These are phyloP conservation scores for Skeletonema menzelii DNA, from an alignment of 108 stramenopile species.

Conservation along the genomic window DNA sequence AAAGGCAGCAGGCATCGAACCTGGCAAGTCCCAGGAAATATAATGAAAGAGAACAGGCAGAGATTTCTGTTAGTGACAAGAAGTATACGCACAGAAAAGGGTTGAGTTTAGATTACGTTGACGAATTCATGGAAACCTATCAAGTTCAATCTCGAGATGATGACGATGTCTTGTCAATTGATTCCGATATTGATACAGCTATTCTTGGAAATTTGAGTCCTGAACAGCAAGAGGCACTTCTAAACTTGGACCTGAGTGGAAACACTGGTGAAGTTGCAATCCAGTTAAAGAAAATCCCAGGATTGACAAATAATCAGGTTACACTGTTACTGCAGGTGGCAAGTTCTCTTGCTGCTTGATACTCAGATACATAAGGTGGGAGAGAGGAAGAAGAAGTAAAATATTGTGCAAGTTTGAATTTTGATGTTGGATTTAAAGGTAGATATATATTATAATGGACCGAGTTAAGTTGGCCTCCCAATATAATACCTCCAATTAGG, in stretches of 20 bases:
- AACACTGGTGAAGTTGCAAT: slow-evolving; percentile 32
- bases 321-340: slow-evolving; percentile 45
- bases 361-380: not conserved
- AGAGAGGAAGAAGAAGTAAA: not conserved
- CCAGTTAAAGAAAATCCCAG: slow-evolving; percentile 31
- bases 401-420: too few species aligned
- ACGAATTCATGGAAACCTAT: not conserved
- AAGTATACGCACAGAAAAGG: not conserved
- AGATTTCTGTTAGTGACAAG: slow-evolving; percentile 6
- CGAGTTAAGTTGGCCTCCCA: too few species aligned
- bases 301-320: slow-evolving; percentile 43
- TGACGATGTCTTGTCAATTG: slow-evolving; percentile 1
- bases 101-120: not conserved
- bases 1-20: not conserved
- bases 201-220: slow-evolving; percentile 35
- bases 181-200: slow-evolving; percentile 18
- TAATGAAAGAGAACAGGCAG: not conserved
- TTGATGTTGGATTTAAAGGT: too few species aligned
- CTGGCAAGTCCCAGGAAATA: not conserved
- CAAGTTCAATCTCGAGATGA: slow-evolving; percentile 31
- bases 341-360: slow-evolving; percentile 24
- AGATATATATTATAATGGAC: too few species aligned
- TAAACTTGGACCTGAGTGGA: slow-evolving; percentile 39
- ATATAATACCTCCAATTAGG: too few species aligned
- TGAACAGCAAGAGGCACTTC: slow-evolving; percentile 34